A percentile compares a stretch with the other conserved stretches of the same genome.
These are phyloP conservation scores for Neocatenulostroma microsporum DNA, from an alignment of 2,329 filamentous ascomycete species.

Conservation along the genomic window DNA sequence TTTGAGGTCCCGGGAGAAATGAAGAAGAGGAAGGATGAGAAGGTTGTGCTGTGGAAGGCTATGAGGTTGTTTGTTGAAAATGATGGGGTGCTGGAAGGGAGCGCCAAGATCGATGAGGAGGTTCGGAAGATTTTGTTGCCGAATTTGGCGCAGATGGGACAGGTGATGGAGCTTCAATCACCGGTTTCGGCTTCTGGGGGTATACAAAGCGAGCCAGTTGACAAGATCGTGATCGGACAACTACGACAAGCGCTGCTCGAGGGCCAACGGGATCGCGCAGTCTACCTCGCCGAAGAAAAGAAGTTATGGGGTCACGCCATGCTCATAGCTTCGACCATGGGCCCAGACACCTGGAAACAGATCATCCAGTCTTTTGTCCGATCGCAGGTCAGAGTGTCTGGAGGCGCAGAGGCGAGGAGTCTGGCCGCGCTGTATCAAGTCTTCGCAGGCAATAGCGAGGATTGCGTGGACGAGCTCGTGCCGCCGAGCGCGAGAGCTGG, in stretches of 20 bases:
- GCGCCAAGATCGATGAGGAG: slow-evolving; percentile 60
- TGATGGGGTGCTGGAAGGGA: slow-evolving; percentile 74
- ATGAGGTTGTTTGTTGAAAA: slow-evolving; percentile 73
- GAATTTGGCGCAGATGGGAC: slow-evolving; percentile 32
- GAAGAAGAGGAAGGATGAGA: slow-evolving; percentile 69
- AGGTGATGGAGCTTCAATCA: slow-evolving; percentile 30
- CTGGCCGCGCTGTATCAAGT: slow-evolving; percentile 89
- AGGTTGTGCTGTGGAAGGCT: slow-evolving; percentile 79
- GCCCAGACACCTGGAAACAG: slow-evolving; percentile 72
- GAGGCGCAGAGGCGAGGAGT: slow-evolving; percentile 65
- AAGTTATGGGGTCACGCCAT: slow-evolving; percentile 95
- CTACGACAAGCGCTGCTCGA: slow-evolving; percentile 65
- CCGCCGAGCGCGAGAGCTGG: slow-evolving; percentile 86
- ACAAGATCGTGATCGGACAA: slow-evolving; percentile 60
- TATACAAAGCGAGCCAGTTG: slow-evolving; percentile 54
- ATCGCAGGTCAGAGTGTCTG: slow-evolving; percentile 82
- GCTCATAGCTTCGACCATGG: slow-evolving; percentile 74
- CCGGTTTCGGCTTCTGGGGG: slow-evolving; percentile 41
- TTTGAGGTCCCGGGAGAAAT: slow-evolving; percentile 48
- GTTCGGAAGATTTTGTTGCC: slow-evolving; percentile 69
- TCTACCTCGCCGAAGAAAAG: slow-evolving; percentile 89
- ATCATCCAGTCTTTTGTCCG: slow-evolving; percentile 93
- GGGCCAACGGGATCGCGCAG: slow-evolving; percentile 82
- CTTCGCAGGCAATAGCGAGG: slow-evolving; percentile 86
- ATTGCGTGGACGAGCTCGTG: slow-evolving; percentile 92